Base-by-base conservation (phyloP, 2,329 filamentous ascomycete species). In the Cladosporium halotolerans region DNA sequence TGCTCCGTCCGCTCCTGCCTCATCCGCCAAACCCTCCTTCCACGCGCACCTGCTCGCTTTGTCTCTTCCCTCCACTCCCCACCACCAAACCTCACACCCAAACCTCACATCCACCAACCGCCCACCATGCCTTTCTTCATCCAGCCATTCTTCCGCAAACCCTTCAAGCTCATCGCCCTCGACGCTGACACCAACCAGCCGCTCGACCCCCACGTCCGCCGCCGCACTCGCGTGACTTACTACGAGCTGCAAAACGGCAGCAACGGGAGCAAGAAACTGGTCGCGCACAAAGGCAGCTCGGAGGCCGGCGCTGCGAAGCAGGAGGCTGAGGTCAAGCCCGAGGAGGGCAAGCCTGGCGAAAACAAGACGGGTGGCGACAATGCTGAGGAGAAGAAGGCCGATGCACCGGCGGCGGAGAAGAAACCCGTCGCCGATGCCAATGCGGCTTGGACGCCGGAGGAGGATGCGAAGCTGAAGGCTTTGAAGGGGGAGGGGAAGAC, bases 381-480 rank as follows among this genome's bases (percentile, higher is more conserved):
- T 7, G 23, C 23, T 28, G 16, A 34, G 48, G 18, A 39, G 49
- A 28, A 45, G 51, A 45, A 38, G 18, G 47, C 38, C 23, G 19
- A 31, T 41, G 44, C 13, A 38, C 13, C 36, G 36, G 16, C 13
- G 36, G 16, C 13, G 13, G 36, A 28, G 23, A 28, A 28, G 23
- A 28, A 28, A 28, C 23, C 23, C 5, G 23, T 4, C 23, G 23
- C 23, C 5, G 23, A 28, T 7, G 23, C 23, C 3, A 28, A 28
- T 7, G 33, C 28, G 3, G 52, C 36, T 18, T 73, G 66, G 58
- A 72, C 70, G 0, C 45, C 63, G 1, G 70, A 71, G 38, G 66
- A 77, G 48, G 74, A 77, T 44, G 63, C 66, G 3, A 69, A 66
- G 55, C 53, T 77, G 2, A 56, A 72, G 14, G 60, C 64, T 6